Base-by-base conservation (phyloP, 1,139 yeast species). In the Nadsonia commutata region DNA sequence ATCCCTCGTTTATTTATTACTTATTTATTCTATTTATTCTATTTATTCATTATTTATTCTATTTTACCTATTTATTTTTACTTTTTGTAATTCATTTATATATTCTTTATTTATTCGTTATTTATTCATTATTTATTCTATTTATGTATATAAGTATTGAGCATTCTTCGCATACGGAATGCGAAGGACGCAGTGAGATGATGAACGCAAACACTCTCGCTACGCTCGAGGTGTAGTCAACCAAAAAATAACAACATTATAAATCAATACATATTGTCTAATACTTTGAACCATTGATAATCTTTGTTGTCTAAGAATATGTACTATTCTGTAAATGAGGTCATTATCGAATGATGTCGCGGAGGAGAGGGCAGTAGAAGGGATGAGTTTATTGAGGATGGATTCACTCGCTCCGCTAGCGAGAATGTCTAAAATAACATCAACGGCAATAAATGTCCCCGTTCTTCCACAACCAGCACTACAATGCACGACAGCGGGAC, bases 381-480 rank as follows among this genome's bases (percentile, higher is more conserved):
- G n/a, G n/a, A n/a, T n/a, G 5, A 21, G 33, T 20, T 6, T 6
- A 21, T 9, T 27, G 37, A 19, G 18, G n/a, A 18, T 18, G 39
- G 23, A 7, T n/a, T 21, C 40, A 3, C 17, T 3, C 18, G 9
- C 2, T 22, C 36, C 51, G 18, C 49, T 52, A 11, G 49, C 56
- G 19, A 47, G 46, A 9, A 74, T 58, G 48, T 72, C 75, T 33
- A 79, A 56, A 20, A 81, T 65, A 16, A 80, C 67, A 59, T 84
- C 95, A 36, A 82, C 69, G 0, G 93, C 71, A 46, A 86, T 79
- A 50, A 83, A 80, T 0, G 88, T 83, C 2, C 95, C 95, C 0
- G 95, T 84, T 51, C 95, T 72, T 2, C 95, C 95, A 61, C 95
- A 84, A 0, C 95, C 95, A 0, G 95, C 95, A 3, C 88, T 78